Percentiles rank a stretch among this genome's conserved stretches.
Conservation (phyloP, 2,329 filamentous ascomycete genomes). For the Lecanicillium sp. region DNA sequence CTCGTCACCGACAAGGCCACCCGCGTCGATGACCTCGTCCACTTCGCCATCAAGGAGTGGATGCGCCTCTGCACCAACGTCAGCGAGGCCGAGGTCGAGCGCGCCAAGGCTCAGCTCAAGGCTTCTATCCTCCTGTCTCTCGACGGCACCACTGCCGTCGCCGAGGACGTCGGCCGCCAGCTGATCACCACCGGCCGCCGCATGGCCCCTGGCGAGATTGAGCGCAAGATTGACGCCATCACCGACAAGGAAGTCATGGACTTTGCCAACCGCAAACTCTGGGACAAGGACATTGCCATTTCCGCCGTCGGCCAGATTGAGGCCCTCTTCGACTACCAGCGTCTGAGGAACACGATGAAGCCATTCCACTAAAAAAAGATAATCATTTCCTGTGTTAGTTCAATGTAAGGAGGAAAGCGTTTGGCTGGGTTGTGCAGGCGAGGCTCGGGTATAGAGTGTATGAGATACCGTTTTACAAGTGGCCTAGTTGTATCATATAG, state of each 20-base stretch:
- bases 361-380: conserved; percentile 39
- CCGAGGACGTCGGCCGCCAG: conserved; percentile 97
- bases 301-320: conserved; percentile 91
- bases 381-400: conserved; percentile 5
- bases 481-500: conserved; percentile 48
- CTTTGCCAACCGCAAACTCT: conserved; percentile 90
- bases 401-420: conserved; percentile 11
- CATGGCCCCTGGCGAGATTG: conserved; percentile 87
- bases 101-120: conserved; percentile 98
- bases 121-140: conserved; percentile 94
- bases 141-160: conserved; percentile 93
- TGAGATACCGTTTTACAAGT: conserved; percentile 41
- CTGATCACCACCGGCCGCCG: conserved; percentile 95
- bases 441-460: conserved; percentile 47
- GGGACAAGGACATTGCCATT: conserved; percentile 95
- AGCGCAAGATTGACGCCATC: conserved; percentile 81
- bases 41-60: conserved; percentile 99
- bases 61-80: conserved; percentile 87
- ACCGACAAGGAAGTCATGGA: conserved; percentile 96
- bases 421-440: conserved; percentile 24
- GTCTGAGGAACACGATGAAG: conserved; percentile 79
- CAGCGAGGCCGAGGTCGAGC: conserved; percentile 84
- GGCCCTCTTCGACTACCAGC: conserved; percentile 71
- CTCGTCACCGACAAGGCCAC: conserved; percentile 85
- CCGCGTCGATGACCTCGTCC: conserved; percentile 86